phyloP scores from a whole-genome alignment of 2,329 filamentous ascomycete genomes.

The Aspergillus glaucus region DNA sequence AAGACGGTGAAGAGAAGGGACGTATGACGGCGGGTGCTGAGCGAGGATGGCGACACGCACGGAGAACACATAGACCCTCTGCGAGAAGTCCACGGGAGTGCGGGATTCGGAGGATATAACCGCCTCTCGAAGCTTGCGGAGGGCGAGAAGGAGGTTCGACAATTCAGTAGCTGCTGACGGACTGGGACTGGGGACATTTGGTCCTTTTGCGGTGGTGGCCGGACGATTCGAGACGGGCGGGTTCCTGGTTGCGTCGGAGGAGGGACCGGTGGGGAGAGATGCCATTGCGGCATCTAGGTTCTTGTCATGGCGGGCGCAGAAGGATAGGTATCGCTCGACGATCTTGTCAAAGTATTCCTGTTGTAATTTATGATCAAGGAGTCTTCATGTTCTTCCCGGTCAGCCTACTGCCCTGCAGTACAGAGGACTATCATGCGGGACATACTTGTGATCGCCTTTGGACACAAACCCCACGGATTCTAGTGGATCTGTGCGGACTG shows the following conservation, averaged over 20 bases:
- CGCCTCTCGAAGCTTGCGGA: slow-evolving; percentile 87
- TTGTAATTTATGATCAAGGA: slow-evolving; percentile 70
- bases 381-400: slow-evolving; percentile 41
- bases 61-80: slow-evolving; percentile 87
- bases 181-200: slow-evolving; percentile 17
- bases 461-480: slow-evolving; percentile 80
- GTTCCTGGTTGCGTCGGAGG: slow-evolving; percentile 34
- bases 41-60: slow-evolving; percentile 77
- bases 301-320: slow-evolving; percentile 70
- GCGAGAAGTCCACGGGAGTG: slow-evolving; percentile 71
- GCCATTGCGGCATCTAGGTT: slow-evolving; percentile 71
- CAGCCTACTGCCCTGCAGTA: slow-evolving; percentile 1
- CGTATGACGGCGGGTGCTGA: slow-evolving; percentile 79
- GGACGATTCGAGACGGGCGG: slow-evolving; percentile 26
- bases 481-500: slow-evolving; percentile 64
- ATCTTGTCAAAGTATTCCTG: slow-evolving; percentile 83
- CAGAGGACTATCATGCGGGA: slow-evolving; percentile 3
- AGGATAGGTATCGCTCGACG: slow-evolving; percentile 79
- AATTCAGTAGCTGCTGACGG: slow-evolving; percentile 56
- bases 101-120: slow-evolving; percentile 66
- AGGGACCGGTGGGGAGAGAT: slow-evolving; percentile 46
- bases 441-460: slow-evolving; percentile 79
- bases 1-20: slow-evolving; percentile 76
- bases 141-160: slow-evolving; percentile 68
- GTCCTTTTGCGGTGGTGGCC: slow-evolving; percentile 10